Base-by-base conservation (phyloP, 805 yeast genomes). In the Metschnikowia koreensis region DNA sequence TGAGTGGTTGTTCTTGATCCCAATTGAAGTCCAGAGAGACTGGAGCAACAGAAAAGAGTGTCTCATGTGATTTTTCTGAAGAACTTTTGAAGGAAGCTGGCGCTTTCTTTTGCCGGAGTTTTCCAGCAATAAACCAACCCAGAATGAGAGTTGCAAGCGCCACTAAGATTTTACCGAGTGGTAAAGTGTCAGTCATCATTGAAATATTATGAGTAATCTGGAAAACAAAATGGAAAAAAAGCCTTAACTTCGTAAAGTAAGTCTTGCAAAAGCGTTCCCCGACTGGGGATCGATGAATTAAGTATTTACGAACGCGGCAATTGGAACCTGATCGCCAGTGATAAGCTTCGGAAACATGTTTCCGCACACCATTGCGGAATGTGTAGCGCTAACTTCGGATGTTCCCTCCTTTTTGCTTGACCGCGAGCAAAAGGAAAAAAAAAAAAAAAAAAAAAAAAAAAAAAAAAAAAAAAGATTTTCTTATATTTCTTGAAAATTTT, bases 1-100 rank as follows among this genome's bases (percentile, higher is more conserved):
- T 57, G 36, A 48, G 44, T 2, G 62, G 62, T 29, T 53, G 38
- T n/a, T 53, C 56, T 1, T 45, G 33, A 11, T 51, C 53, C 62
- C 62, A 59, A 2, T 48, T 43, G 46, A 59, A 59, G 11, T 47
- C 47, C 22, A 41, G 44, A 1, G 56, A 41, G 7, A 59, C 60
- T 0, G 60, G 49, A 1, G 41, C 37, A 15, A 55, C 58, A 12
- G 42, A 28, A 38, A 48, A 50, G 6, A 44, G n/a, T 7, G 41
- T 37, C 26, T 28, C 15, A 10, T 46, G 12, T 28, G 38, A 34
- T 28, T 45, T 2, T 16, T 38, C 22, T 15, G 34, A 45, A 22
- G 26, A 15, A 13, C 10, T 12, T 31, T 31, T 31, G 3, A 31
- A 10, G 12, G 3, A 31, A 31, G 6, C 34, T 36, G 8, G 12